phyloP scores from a whole-genome alignment of 768 basidiomycete genomes.

The Boletus vermiculosoides region DNA sequence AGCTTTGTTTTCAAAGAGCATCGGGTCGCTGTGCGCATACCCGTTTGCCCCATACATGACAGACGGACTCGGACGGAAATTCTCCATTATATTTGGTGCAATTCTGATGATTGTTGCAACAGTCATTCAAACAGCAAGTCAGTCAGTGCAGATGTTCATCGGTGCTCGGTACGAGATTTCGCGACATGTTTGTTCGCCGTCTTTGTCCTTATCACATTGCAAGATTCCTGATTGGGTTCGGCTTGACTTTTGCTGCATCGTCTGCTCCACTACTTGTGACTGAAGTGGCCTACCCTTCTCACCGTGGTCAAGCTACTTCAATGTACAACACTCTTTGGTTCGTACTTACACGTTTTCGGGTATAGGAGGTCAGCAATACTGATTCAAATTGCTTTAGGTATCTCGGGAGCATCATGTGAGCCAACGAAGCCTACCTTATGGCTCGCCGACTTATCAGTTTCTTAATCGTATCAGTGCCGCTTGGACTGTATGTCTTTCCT shows the following conservation, averaged over 20 bases:
- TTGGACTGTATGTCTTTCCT: not conserved
- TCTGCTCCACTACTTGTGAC: not conserved
- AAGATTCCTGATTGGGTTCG: not conserved
- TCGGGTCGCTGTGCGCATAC: not conserved
- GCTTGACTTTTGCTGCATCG: not conserved
- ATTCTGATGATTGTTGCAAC: not conserved
- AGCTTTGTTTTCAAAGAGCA: slow-evolving; percentile 10
- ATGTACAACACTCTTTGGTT: not conserved
- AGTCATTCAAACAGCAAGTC: not conserved
- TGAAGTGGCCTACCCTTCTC: not conserved
- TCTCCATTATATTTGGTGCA: not conserved
- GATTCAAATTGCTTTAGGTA: not conserved
- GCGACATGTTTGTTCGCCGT: not conserved
- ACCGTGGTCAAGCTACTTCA: not conserved
- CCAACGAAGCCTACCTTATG: not conserved
- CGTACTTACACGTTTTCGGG: not conserved
- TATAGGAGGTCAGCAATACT: not conserved
- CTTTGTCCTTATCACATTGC: not conserved
- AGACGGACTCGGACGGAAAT: not conserved
- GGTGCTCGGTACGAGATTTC: not conserved
- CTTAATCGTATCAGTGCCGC: not conserved
- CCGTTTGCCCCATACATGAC: not conserved
- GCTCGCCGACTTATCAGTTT: not conserved
- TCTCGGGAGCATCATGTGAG: not conserved
- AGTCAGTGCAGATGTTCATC: not conserved